These are phyloP conservation scores for Annulohypoxylon bovei DNA, from an alignment of 495 filamentous ascomycete species.

Conservation along the genomic window DNA sequence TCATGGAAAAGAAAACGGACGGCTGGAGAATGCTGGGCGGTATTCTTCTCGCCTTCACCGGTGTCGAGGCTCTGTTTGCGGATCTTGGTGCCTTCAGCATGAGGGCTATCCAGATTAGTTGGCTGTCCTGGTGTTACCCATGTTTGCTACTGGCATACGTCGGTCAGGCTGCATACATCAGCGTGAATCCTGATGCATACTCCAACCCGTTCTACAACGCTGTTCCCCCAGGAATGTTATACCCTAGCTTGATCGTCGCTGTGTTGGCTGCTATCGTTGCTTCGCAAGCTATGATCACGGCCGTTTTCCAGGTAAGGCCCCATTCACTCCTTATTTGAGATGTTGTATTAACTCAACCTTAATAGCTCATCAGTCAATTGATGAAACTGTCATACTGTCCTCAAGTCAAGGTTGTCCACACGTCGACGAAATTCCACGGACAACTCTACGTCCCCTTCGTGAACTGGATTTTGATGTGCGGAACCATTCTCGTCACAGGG, in stretches of 20 bases:
- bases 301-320: conserved; percentile 62
- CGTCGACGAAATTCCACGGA: conserved; percentile 70
- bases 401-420: conserved; percentile 75
- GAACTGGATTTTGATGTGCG: conserved; percentile 79
- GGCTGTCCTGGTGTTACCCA: conserved; percentile 71
- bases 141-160: conserved; percentile 77
- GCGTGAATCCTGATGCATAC: conserved; percentile 66
- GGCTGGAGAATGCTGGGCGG: conserved; percentile 77
- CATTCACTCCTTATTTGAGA: neutral
- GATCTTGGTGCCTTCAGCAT: conserved; percentile 75
- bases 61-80: conserved; percentile 79
- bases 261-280: conserved; percentile 77
- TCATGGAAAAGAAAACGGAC: conserved; percentile 66
- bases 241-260: conserved; percentile 70
- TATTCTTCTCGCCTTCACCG: conserved; percentile 76
- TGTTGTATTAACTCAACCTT: conserved; percentile 4
- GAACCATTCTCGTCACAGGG: conserved; percentile 76
- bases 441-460: conserved; percentile 77
- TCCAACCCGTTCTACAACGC: conserved; percentile 78
- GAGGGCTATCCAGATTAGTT: conserved; percentile 70
- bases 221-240: conserved; percentile 72
- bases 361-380: conserved; percentile 71
- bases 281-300: conserved; percentile 81
- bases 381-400: conserved; percentile 81
- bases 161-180: conserved; percentile 79